Conservation (phyloP, 2,329 filamentous ascomycete genomes). For the Pseudogymnoascus destructans region DNA sequence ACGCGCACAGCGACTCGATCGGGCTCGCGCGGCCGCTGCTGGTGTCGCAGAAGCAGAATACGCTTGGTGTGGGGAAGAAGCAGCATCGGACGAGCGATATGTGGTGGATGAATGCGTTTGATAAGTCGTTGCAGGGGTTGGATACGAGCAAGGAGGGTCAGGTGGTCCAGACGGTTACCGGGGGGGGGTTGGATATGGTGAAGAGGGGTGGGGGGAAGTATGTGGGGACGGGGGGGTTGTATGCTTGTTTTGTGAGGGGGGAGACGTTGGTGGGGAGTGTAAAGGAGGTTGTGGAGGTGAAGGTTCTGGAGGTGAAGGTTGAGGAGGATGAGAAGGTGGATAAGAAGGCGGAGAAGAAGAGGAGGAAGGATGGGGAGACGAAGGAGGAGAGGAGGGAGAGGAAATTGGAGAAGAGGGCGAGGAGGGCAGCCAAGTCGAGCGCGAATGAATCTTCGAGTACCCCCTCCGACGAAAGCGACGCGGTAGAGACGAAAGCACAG, state of each 20-base stretch:
- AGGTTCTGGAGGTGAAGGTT: neutral
- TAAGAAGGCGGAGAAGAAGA: slow-evolving; percentile 14
- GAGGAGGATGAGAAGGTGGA: slow-evolving; percentile 14
- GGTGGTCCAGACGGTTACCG: slow-evolving; percentile 41
- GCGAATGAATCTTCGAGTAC: slow-evolving; percentile 19
- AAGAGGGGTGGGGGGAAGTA: slow-evolving; percentile 42
- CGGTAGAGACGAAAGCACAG: slow-evolving; percentile 26
- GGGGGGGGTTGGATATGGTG: slow-evolving; percentile 43
- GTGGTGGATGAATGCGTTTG: slow-evolving; percentile 95
- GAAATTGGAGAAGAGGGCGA: slow-evolving; percentile 24
- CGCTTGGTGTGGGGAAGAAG: slow-evolving; percentile 68
- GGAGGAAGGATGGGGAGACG: slow-evolving; percentile 17
- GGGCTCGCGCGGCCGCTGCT: slow-evolving; percentile 76
- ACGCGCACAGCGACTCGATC: slow-evolving; percentile 55
- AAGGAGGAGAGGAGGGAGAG: slow-evolving; percentile 25
- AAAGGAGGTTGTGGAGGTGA: slow-evolving; percentile 9
- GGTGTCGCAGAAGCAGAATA: slow-evolving; percentile 69
- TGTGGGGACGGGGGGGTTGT: slow-evolving; percentile 50
- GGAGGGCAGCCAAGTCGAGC: slow-evolving; percentile 27
- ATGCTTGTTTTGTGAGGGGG: slow-evolving; percentile 74
- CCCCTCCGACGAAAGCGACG: neutral
- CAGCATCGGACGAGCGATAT: slow-evolving; percentile 57
- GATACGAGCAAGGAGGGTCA: slow-evolving; percentile 47
- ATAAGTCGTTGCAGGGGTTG: slow-evolving; percentile 73
- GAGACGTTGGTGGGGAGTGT: slow-evolving; percentile 56